Evolutionary conservation across 371 early-diverging fungal species (phyloP).

Genomic region (Mucor indicus): DNA sequence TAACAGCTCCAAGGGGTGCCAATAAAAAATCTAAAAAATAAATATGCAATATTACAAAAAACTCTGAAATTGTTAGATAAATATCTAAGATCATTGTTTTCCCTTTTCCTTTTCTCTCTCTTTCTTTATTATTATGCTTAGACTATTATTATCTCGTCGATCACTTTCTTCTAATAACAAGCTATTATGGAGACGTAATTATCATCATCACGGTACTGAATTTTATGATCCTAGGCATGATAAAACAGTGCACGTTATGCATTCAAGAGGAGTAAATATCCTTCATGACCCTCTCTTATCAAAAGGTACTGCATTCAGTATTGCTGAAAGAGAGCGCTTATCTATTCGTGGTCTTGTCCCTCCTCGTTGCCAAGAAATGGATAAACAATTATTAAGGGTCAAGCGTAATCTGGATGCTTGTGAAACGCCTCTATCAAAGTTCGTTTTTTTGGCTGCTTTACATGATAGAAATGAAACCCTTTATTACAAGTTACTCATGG

Average conservation of each 20-base stretch:
- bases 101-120: neutral
- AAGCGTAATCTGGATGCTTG: conserved; percentile 60
- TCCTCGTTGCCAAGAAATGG: conserved; percentile 65
- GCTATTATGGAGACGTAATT: neutral
- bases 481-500: conserved; percentile 65
- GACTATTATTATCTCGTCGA: neutral
- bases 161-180: neutral
- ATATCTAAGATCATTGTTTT: no score
- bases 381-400: conserved; percentile 57
- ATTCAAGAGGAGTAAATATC: conserved; percentile 53
- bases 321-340: conserved; percentile 60
- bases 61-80: no score
- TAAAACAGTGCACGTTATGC: conserved; percentile 52
- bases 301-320: conserved; percentile 61
- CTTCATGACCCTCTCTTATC: conserved; percentile 59
- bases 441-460: conserved; percentile 45
- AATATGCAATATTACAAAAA: neutral
- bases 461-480: conserved; percentile 66
- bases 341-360: conserved; percentile 67
- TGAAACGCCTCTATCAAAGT: conserved; percentile 54
- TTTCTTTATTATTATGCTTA: neutral
- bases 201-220: neutral
- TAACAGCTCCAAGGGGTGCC: conserved; percentile 42
- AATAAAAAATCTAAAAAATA: conserved; percentile 16
- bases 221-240: conserved; percentile 46